phyloP scores from a whole-genome alignment of 2,329 filamentous ascomycete species.

The Fusarium torreyae region DNA sequence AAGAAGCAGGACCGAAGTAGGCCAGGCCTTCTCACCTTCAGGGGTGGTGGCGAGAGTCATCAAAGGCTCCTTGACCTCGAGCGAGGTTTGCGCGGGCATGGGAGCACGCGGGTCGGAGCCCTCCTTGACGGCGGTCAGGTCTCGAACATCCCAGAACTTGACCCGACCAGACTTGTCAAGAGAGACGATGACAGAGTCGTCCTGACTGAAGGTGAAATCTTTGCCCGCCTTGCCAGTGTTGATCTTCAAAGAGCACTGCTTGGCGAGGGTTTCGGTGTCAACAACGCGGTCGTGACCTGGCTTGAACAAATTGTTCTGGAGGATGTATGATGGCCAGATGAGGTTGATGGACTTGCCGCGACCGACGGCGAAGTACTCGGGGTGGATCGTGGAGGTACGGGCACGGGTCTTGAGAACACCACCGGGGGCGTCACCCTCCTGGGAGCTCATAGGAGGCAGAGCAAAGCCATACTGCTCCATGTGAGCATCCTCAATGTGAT shows the following conservation, averaged over 20 bases:
- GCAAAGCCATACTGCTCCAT: constrained; percentile 90
- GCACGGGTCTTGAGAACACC: constrained; percentile 96
- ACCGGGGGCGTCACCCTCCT: constrained; percentile 91
- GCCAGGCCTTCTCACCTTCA: constrained; percentile 94
- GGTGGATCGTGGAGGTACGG: constrained; percentile 88
- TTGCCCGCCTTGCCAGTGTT: constrained; percentile 98
- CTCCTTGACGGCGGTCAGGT: constrained; percentile 73
- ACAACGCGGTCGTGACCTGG: constrained; percentile 77
- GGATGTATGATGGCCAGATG: constrained; percentile 77
- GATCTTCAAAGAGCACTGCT: constrained; percentile 91
- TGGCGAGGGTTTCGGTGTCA: constrained; percentile 88
- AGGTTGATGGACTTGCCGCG: constrained; percentile 97
- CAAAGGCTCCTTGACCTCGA: constrained; percentile 88
- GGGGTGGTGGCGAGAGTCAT: constrained; percentile 90
- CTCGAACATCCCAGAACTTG: constrained; percentile 98
- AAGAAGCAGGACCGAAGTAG: constrained; percentile 94
- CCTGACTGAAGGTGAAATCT: constrained; percentile 97
- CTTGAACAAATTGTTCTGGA: constrained; percentile 75
- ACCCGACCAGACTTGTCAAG: constrained; percentile 96
- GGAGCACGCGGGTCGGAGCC: constrained; percentile 66
- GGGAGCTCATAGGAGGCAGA: constrained; percentile 86
- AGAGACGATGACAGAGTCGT: constrained; percentile 94
- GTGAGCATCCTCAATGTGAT: constrained; percentile 83
- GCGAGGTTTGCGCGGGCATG: constrained; percentile 68
- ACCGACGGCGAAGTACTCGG: constrained; percentile 94